phyloP scores from a whole-genome alignment of 305 asterid genomes.

The Striga hermonthica region DNA sequence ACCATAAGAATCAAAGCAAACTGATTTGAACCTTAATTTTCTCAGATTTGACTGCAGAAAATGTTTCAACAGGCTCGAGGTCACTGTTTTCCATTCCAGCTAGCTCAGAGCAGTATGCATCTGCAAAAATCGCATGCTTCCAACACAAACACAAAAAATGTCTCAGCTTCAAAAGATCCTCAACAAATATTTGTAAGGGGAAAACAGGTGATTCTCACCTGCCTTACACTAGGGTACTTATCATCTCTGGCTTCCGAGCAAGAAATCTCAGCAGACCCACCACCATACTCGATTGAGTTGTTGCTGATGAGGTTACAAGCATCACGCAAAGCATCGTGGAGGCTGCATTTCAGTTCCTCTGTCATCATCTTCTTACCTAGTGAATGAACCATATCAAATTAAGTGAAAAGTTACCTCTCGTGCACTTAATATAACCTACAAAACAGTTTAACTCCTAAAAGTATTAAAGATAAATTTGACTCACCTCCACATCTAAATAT shows the following conservation, averaged over 20 bases:
- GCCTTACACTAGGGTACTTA: conserved; percentile 81
- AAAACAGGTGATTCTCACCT: conserved; percentile 36
- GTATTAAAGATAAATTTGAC: conserved; percentile 31
- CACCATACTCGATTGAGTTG: conserved; percentile 79
- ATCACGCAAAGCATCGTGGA: conserved; percentile 78
- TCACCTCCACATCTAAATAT: conserved; percentile 93
- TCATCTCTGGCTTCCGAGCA: conserved; percentile 84
- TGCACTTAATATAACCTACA: not conserved
- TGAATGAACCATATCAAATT: conserved; percentile 28
- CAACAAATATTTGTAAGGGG: not conserved
- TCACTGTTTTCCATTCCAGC: conserved; percentile 88
- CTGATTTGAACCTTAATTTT: conserved; percentile 59
- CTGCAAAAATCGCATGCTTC: conserved; percentile 79
- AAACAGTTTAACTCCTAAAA: not conserved
- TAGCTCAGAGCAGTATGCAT: conserved; percentile 72
- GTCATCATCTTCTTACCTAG: conserved; percentile 87
- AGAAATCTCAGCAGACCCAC: conserved; percentile 89
- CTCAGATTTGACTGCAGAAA: conserved; percentile 65
- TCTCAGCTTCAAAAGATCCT: not conserved
- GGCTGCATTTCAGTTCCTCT: conserved; percentile 81
- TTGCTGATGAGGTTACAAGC: conserved; percentile 78
- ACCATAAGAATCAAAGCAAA: not conserved
- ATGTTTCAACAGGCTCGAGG: conserved; percentile 67
- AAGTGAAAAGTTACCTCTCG: conserved; percentile 3
- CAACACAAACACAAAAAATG: conserved; percentile 11